These are phyloP conservation scores for Bacterosira constricta DNA, from an alignment of 108 stramenopile genomes.

Conservation along the genomic window DNA sequence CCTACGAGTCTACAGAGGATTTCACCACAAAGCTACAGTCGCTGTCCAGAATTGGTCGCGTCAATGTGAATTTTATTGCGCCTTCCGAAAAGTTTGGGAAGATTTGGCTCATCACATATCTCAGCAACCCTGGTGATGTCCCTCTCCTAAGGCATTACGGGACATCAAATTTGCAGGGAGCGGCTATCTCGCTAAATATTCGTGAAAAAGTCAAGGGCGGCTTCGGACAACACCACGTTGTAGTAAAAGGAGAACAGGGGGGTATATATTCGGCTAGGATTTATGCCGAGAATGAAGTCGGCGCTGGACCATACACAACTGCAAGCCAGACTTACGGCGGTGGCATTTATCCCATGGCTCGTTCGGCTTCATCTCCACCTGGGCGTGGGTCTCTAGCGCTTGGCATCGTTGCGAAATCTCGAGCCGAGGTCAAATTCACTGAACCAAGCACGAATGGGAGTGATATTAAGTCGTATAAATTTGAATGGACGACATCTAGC, in stretches of 20 bases:
- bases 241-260: constrained; percentile 29
- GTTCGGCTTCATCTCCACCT: constrained; percentile 26
- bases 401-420: constrained; percentile 41
- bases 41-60: constrained; percentile 41
- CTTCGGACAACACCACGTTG: constrained; percentile 12
- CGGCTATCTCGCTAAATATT: constrained; percentile 32
- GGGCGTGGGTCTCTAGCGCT: constrained; percentile 13
- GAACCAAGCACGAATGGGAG: constrained; percentile 37
- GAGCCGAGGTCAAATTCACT: constrained; percentile 31
- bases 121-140: constrained; percentile 55
- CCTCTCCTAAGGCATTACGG: constrained; percentile 49
- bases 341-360: constrained; percentile 36
- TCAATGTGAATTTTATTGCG: constrained; percentile 11
- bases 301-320: constrained; percentile 46
- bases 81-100: constrained; percentile 7
- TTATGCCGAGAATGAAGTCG: constrained; percentile 46
- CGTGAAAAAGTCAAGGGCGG: constrained; percentile 38
- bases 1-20: constrained; percentile 43
- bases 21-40: constrained; percentile 47
- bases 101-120: constrained; percentile 55
- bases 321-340: constrained; percentile 18
- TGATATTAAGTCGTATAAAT: constrained; percentile 47
- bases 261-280: constrained; percentile 38
- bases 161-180: constrained; percentile 30
- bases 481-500: constrained; percentile 57